Evolutionary conservation across 768 basidiomycete genomes (phyloP), one percentile per base, ranked within the genome.

Genomic region (Collybia nuda): DNA sequence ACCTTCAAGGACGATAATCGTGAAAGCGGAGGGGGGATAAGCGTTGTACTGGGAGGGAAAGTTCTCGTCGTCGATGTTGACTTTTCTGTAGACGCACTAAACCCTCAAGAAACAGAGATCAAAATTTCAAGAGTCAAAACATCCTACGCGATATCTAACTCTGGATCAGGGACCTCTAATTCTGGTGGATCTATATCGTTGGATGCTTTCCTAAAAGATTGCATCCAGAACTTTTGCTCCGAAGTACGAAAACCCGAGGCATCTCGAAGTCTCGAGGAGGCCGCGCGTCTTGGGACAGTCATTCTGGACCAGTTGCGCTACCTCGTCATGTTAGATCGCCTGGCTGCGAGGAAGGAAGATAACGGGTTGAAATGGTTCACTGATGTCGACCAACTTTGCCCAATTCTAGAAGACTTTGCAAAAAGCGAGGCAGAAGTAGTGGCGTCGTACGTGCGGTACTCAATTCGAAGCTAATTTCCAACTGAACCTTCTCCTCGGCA

Each of bases 1-100:
- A 73, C 82, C 3, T 91, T 88, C 71, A 80, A 76, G 52, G 88
- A 90, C 54, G 76, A 80, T 40, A 67, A 68, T 17, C 72, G 73
- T 32, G 77, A 76, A 51, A 26, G 4, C 7, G 24, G 24, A 32
- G 78, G 77, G 14, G 70, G 70, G 21, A 69, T 77, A 36, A 84
- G 77, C 0, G 68, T 89, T 35, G 77, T 85, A 17, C 76, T 90
- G 32, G 90, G 83, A 3, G 90, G 90, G 1, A 89, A 89, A 63
- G 82, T 90, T n/a, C 70, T 92, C 8, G 88, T 91, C 28, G 68
- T 91, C 47, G 90, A 92, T 62, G 75, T 90, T 51, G 85, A 88
- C 56, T 78, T 92, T 54, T 60, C 70, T 12, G 64, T 84, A 50
- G 69, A 78, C 52, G 69, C 65, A 19, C 61, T 62, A 9, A 62